These are phyloP conservation scores for Yarrowia sp. DNA, from an alignment of 805 yeast species.

Conservation along the genomic window DNA sequence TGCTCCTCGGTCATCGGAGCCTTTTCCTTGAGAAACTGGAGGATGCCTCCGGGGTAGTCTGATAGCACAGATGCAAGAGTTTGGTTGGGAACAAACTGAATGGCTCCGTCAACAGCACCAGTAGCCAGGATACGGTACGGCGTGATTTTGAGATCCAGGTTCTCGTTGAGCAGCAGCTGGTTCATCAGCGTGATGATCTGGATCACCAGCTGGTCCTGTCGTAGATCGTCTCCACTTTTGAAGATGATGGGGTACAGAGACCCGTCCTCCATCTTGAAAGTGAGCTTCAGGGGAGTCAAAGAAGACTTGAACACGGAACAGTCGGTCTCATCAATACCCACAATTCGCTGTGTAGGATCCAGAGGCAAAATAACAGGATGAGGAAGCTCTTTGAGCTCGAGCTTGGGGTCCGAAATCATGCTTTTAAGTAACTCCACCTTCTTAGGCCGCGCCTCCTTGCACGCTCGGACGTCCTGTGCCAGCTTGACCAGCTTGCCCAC, in stretches of 20 bases:
- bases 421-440: slow-evolving; percentile 67
- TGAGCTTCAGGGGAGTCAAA: slow-evolving; percentile 79
- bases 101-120: slow-evolving; percentile 84
- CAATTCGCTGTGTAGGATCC: slow-evolving; percentile 71
- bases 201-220: slow-evolving; percentile 96
- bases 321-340: slow-evolving; percentile 75
- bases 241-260: slow-evolving; percentile 75
- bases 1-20: slow-evolving; percentile 30
- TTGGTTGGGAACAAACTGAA: slow-evolving; percentile 91
- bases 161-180: slow-evolving; percentile 78
- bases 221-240: slow-evolving; percentile 90
- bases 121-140: slow-evolving; percentile 92
- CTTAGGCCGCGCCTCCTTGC: slow-evolving; percentile 72
- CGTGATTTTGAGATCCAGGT: slow-evolving; percentile 77
- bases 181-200: slow-evolving; percentile 92
- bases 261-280: slow-evolving; percentile 58
- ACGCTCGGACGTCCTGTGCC: slow-evolving; percentile 58
- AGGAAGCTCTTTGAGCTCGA: slow-evolving; percentile 41
- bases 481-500: slow-evolving; percentile 61
- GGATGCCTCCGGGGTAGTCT: slow-evolving; percentile 66
- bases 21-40: slow-evolving; percentile 57
- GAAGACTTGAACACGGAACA: slow-evolving; percentile 89
- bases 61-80: slow-evolving; percentile 77
- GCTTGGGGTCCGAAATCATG: slow-evolving; percentile 49
- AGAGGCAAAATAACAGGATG: slow-evolving; percentile 70